phyloP scores from a whole-genome alignment of 192 early-diverging fungal genomes.

The Mycoemilia scoparia region DNA sequence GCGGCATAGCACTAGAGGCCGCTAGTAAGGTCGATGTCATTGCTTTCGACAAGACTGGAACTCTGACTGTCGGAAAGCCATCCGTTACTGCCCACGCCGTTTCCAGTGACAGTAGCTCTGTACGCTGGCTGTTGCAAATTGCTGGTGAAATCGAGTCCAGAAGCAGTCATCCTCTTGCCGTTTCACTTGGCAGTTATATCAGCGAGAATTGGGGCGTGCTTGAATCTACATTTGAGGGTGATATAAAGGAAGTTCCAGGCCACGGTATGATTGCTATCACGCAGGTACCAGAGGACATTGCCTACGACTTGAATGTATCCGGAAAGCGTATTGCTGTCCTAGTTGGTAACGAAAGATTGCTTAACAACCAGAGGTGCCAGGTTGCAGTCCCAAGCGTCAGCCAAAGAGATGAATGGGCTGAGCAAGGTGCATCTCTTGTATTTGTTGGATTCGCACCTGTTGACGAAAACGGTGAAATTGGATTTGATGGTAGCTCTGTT shows the following conservation, averaged over 20 bases:
- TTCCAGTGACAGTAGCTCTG: too few relatives aligned
- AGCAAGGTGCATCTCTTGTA: conserved; percentile 46
- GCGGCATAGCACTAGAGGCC: conserved; percentile 64
- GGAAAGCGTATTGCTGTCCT: too few relatives aligned
- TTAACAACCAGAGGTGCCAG: conserved; percentile 29
- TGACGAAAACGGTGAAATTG: conserved; percentile 33
- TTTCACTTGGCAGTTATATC: conserved; percentile 41
- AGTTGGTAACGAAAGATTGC: conserved; percentile 58
- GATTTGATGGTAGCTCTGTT: conserved; percentile 26
- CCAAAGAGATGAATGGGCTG: conserved; percentile 23
- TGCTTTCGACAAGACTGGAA: conserved; percentile 98
- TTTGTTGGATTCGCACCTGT: conserved; percentile 13
- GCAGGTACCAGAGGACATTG: too few relatives aligned
- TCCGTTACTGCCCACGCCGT: conserved; percentile 32
- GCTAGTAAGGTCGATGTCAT: conserved; percentile 66
- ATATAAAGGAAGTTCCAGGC: too few relatives aligned
- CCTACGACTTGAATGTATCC: too few relatives aligned
- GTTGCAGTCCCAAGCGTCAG: conserved; percentile 21
- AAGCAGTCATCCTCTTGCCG: conserved; percentile 78
- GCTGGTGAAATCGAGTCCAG: conserved; percentile 55
- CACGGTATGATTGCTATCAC: too few relatives aligned
- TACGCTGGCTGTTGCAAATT: too few relatives aligned
- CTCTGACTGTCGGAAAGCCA: conserved; percentile 65
- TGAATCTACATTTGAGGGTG: too few relatives aligned
- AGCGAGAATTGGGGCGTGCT: too few relatives aligned